A percentile compares a stretch with the other conserved stretches of the same genome.
phyloP scores from a whole-genome alignment of 176 grass and related monocot genomes.

The Phragmites australis region DNA sequence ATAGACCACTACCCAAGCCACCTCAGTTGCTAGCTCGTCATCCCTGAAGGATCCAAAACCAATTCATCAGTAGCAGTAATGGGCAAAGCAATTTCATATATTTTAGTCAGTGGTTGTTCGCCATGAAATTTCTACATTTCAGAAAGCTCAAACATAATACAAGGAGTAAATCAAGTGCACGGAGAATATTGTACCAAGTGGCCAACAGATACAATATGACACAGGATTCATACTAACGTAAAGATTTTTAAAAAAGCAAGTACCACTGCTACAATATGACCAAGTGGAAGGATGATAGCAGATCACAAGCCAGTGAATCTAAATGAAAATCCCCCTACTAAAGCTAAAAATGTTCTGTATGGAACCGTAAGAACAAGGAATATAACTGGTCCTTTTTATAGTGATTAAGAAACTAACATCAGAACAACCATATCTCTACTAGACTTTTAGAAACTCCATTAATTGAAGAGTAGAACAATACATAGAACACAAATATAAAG shows the following conservation, averaged over 20 bases:
- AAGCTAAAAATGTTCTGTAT: not conserved
- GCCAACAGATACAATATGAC: not conserved
- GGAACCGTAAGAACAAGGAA: not conserved
- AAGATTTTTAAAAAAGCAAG: not conserved
- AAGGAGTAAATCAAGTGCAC: not conserved
- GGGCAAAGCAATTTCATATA: not conserved
- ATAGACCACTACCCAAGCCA: slow-evolving; percentile 96
- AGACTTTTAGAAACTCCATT: slow-evolving; percentile 10
- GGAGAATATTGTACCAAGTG: not conserved
- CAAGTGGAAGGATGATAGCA: not conserved
- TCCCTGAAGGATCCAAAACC: slow-evolving; percentile 54
- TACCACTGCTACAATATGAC: not conserved
- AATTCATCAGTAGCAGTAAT: slow-evolving; percentile 11
- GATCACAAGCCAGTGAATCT: not conserved
- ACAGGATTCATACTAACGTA: not conserved
- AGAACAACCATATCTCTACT: slow-evolving; percentile 3
- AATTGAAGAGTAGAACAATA: slow-evolving; percentile 18
- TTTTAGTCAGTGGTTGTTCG: not conserved
- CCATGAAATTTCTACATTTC: not conserved
- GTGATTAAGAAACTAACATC: slow-evolving; percentile 8
- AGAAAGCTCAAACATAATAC: not conserved
- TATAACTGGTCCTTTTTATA: not conserved
- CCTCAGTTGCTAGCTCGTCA: slow-evolving; percentile 87
- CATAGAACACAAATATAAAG: slow-evolving; percentile 14
- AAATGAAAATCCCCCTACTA: not conserved